phyloP scores from a whole-genome alignment of 805 yeast genomes.

The Ogataea paraovalis region DNA sequence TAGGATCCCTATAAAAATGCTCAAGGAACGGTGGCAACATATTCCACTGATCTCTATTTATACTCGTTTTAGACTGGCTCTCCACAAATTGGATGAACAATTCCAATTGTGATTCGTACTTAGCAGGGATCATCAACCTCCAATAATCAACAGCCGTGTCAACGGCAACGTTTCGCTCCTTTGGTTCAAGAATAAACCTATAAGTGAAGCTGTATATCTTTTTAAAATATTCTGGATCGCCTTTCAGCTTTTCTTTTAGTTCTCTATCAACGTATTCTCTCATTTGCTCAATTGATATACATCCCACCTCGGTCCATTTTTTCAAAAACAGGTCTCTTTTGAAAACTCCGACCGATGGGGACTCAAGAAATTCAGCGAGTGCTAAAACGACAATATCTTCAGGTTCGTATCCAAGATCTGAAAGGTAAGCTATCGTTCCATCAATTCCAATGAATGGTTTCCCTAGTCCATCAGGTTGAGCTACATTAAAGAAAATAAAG shows the following conservation, averaged over 20 bases:
- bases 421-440: constrained; percentile 68
- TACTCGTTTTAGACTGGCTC: constrained; percentile 38
- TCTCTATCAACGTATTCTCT: constrained; percentile 27
- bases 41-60: constrained; percentile 79
- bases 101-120: constrained; percentile 31
- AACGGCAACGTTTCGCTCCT: constrained; percentile 50
- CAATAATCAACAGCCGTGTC: constrained; percentile 75
- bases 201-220: constrained; percentile 70
- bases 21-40: constrained; percentile 70
- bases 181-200: constrained; percentile 56
- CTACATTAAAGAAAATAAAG: constrained; percentile 4
- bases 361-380: constrained; percentile 62
- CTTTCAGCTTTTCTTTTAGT: constrained; percentile 31
- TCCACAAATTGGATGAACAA: constrained; percentile 59
- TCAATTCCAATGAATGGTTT: constrained; percentile 57
- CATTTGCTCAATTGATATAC: constrained; percentile 45
- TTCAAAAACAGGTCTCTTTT: constrained; percentile 43
- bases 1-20: constrained; percentile 49
- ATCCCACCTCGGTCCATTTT: constrained; percentile 48
- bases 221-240: constrained; percentile 43
- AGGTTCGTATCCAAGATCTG: constrained; percentile 63
- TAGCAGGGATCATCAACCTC: constrained; percentile 53
- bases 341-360: constrained; percentile 66
- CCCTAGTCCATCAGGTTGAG: constrained; percentile 22
- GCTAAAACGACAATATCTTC: constrained; percentile 73